Evolutionary conservation across 768 basidiomycete species (phyloP), one percentile per base, ranked within the genome.

Genomic region (Trametes cubensis): DNA sequence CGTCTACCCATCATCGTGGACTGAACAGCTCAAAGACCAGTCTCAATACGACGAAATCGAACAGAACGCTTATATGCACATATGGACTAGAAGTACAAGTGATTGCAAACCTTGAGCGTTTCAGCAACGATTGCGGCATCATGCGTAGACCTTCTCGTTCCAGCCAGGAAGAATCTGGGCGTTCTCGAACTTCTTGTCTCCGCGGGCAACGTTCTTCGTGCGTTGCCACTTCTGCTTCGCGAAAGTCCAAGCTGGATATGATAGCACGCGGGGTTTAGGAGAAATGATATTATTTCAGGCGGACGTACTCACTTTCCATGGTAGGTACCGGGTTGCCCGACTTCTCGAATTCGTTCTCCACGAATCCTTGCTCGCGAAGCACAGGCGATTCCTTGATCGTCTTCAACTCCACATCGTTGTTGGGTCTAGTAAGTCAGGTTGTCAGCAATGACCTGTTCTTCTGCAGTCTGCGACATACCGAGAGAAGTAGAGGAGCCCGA

Each of bases 191-290:
- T 73, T 72, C 25, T 69, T 67, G 52, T 74, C 70, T n/a, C 71
- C 67, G 53, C 73, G 65, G 26, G 64, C 68, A n/a, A 67, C 64
- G 60, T 68, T 69, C 66, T 73, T 70, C 15, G 74, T 76, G 60
- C 80, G 76, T 72, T 83, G 82, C 82, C 82, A 83, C 62, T 76
- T 80, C 68, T 83, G 81, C 72, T 82, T 83, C 18, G 79, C 77
- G 63, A 78, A 77, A 20, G 78, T 80, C 75, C 79, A 83, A 60
- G 80, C 81, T 77, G 55, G 25, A 41, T 5, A 10, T 20, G 23
- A 14, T 18, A 25, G 46, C 7, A 7, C 6, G 8, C 5, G 46
- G 7, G 11, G 4, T 6, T 25, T 1, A 25, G 7, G 5, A 14
- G 14, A 5, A 14, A 28, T 13, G 8, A 25, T 10, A 3, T 5